A percentile compares a stretch with the other conserved stretches of the same genome.
Evolutionary conservation across 306 rosid species (phyloP).

Genomic region (cucumber (Cucumis sativus)): Cucumber_9930_V3 NC_026655.2:3432001-3432500

Average conservation of each 20-base stretch:
- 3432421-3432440: neutral
- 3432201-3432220: neutral
- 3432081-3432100: neutral
- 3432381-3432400: slow-evolving; percentile 1
- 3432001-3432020: neutral
- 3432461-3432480: slow-evolving; percentile 59
- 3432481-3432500: slow-evolving; percentile 54
- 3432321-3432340: slow-evolving; percentile 75
- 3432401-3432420: neutral
- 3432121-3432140: slow-evolving; percentile 38
- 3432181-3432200: neutral
- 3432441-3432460: slow-evolving; percentile 48
- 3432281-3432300: slow-evolving; percentile 59
- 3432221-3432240: slow-evolving; percentile 26
- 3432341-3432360: slow-evolving; percentile 70
- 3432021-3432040: neutral
- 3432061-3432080: neutral
- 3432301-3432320: slow-evolving; percentile 72
- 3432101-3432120: neutral
- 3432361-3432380: slow-evolving; percentile 98
- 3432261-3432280: slow-evolving; percentile 74
- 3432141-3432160: slow-evolving; percentile 48
- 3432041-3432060: neutral
- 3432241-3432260: slow-evolving; percentile 59
- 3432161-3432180: neutral